These are phyloP conservation scores for Beauveria sp. DNA, from an alignment of 2,329 filamentous ascomycete genomes.

Conservation along the genomic window DNA sequence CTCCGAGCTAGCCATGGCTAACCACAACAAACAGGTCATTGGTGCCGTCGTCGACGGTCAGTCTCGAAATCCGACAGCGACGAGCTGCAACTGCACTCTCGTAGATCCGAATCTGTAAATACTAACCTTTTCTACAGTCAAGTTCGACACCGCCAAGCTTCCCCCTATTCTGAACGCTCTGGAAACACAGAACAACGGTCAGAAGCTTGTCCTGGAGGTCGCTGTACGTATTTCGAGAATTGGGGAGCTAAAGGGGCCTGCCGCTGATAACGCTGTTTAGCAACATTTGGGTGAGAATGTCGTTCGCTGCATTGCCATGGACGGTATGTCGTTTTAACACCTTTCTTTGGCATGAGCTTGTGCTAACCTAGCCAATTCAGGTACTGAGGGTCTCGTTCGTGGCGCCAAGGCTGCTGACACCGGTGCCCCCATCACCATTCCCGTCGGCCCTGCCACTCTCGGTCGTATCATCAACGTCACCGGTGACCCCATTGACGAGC, in stretches of 20 bases:
- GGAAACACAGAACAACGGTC: conserved; percentile 79
- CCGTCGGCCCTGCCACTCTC: conserved; percentile 86
- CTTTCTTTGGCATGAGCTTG: not conserved
- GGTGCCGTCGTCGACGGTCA: conserved; percentile 98
- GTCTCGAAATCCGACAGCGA: conserved; percentile 29
- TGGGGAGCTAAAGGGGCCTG: conserved; percentile 4
- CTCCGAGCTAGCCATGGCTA: conserved; percentile 29
- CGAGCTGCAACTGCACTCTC: conserved; percentile 9
- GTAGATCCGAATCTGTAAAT: conserved; percentile 12
- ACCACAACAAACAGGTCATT: conserved; percentile 72
- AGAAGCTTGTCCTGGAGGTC: conserved; percentile 95
- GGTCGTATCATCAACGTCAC: conserved; percentile 99
- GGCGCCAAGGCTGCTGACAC: conserved; percentile 80
- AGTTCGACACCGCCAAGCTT: conserved; percentile 91
- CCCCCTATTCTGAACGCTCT: conserved; percentile 97
- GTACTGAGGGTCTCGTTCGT: conserved; percentile 99
- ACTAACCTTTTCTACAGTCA: conserved; percentile 55
- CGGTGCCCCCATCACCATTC: conserved; percentile 90
- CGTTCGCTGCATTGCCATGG: conserved; percentile 99
- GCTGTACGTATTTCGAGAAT: conserved; percentile 53
- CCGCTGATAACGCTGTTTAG: conserved; percentile 44
- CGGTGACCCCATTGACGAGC: conserved; percentile 99
- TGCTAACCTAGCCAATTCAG: conserved; percentile 35
- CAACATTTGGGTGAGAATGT: conserved; percentile 99
- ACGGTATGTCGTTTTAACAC: conserved; percentile 58